A percentile compares a stretch with the other conserved stretches of the same genome.
phyloP scores from a whole-genome alignment of 2,329 filamentous ascomycete species.

The Pestalotiopsis fici region DNA sequence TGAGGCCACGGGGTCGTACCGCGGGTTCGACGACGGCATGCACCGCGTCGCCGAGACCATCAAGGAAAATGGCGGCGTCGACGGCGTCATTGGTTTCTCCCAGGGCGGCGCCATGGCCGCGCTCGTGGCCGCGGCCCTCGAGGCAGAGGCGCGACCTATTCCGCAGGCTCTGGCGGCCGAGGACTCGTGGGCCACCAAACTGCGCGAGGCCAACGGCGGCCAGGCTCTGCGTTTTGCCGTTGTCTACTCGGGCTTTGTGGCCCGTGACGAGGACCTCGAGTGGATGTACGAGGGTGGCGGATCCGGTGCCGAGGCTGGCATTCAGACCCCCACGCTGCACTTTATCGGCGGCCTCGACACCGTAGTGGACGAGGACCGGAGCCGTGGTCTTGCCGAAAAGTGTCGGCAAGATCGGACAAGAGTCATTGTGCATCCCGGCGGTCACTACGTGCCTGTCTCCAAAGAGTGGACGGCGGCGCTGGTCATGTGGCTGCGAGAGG shows the following conservation, averaged over 20 bases:
- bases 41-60: slow-evolving; percentile 62
- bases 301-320: slow-evolving; percentile 24
- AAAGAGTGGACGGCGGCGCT: slow-evolving; percentile 80
- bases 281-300: slow-evolving; percentile 28
- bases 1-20: slow-evolving; percentile 65
- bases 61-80: slow-evolving; percentile 64
- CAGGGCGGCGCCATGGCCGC: slow-evolving; percentile 76
- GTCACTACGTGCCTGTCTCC: slow-evolving; percentile 84
- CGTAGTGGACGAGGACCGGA: slow-evolving; percentile 80
- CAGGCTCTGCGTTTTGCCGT: slow-evolving; percentile 58
- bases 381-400: slow-evolving; percentile 65
- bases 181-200: slow-evolving; percentile 42
- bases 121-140: slow-evolving; percentile 73
- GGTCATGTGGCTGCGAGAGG: slow-evolving; percentile 65
- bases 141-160: slow-evolving; percentile 41
- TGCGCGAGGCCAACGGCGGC: slow-evolving; percentile 51
- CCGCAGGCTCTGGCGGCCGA: slow-evolving; percentile 28
- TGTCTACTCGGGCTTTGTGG: slow-evolving; percentile 66
- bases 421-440: slow-evolving; percentile 76
- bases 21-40: slow-evolving; percentile 70
- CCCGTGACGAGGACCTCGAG: slow-evolving; percentile 34
- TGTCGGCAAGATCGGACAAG: slow-evolving; percentile 52
- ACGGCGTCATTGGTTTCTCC: slow-evolving; percentile 80
- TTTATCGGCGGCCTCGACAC: slow-evolving; percentile 83
- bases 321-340: slow-evolving; percentile 78